Conservation (phyloP, 2,329 filamentous ascomycete genomes). For the Davidsoniella neocaledoniae region DNA sequence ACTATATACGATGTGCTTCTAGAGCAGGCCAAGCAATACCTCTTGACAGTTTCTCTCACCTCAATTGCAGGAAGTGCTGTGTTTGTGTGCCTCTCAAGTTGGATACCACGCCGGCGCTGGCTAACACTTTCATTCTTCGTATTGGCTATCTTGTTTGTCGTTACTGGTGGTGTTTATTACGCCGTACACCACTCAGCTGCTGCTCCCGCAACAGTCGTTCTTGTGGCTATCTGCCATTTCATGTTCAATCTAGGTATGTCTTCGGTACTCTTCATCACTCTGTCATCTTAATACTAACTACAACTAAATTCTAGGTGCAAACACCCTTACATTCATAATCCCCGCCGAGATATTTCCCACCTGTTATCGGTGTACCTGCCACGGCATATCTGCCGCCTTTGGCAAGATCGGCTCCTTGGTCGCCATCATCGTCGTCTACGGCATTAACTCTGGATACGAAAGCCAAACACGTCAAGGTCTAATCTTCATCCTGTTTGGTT, state of each 20-base stretch:
- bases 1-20: conserved; percentile 35
- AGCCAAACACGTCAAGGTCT: conserved; percentile 28
- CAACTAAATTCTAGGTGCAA: conserved; percentile 28
- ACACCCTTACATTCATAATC: conserved; percentile 46
- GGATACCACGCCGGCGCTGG: conserved; percentile 31
- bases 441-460: conserved; percentile 29
- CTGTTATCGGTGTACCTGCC: conserved; percentile 43
- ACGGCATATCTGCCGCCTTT: conserved; percentile 43
- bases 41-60: conserved; percentile 33
- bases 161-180: conserved; percentile 34
- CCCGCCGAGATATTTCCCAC: conserved; percentile 50
- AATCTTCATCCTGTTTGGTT: conserved; percentile 33
- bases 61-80: conserved; percentile 33
- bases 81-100: conserved; percentile 31
- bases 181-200: conserved; percentile 25
- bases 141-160: conserved; percentile 29
- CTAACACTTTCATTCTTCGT: conserved; percentile 32
- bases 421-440: conserved; percentile 32
- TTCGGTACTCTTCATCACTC: background rate
- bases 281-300: background rate
- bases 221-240: conserved; percentile 36
- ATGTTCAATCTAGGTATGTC: conserved; percentile 36
- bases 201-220: conserved; percentile 30
- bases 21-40: conserved; percentile 35
- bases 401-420: conserved; percentile 42